Conservation (phyloP, 495 filamentous ascomycete species). For the Penicillium parvum region DNA sequence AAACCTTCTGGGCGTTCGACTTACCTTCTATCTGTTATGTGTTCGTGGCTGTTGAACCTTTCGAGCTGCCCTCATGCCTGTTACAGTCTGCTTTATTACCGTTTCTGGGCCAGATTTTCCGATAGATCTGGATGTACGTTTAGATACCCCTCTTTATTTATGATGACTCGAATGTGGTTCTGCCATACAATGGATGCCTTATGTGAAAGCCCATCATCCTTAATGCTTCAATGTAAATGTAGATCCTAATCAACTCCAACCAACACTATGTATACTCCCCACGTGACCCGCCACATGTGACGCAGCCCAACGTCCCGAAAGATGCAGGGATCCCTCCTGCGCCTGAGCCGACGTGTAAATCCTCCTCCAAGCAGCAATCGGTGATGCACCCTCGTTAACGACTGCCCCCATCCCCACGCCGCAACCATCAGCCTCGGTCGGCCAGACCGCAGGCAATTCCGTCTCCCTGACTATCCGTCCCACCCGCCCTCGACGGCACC, state of each 20-base stretch:
- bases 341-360: background rate
- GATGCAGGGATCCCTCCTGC: conserved; percentile 1
- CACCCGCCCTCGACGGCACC: too few relatives aligned
- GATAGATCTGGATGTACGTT: conserved; percentile 18
- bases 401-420: background rate
- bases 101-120: conserved; percentile 7
- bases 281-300: conserved; percentile 4
- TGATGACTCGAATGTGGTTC: too few relatives aligned
- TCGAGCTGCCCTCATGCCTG: background rate
- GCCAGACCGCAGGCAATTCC: too few relatives aligned
- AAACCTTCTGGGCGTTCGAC: background rate
- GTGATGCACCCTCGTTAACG: background rate
- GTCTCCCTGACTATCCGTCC: too few relatives aligned
- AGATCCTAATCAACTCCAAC: background rate
- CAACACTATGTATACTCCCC: background rate
- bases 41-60: background rate
- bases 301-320: conserved; percentile 7
- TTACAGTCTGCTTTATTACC: conserved; percentile 7
- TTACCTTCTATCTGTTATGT: background rate
- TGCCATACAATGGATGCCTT: too few relatives aligned
- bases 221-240: too few relatives aligned
- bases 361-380: too few relatives aligned
- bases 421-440: background rate
- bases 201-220: too few relatives aligned
- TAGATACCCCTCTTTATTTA: conserved; percentile 25